Evolutionary conservation across 352 stramenopile genomes (phyloP).

Genomic region (Pythium chondricola): DNA sequence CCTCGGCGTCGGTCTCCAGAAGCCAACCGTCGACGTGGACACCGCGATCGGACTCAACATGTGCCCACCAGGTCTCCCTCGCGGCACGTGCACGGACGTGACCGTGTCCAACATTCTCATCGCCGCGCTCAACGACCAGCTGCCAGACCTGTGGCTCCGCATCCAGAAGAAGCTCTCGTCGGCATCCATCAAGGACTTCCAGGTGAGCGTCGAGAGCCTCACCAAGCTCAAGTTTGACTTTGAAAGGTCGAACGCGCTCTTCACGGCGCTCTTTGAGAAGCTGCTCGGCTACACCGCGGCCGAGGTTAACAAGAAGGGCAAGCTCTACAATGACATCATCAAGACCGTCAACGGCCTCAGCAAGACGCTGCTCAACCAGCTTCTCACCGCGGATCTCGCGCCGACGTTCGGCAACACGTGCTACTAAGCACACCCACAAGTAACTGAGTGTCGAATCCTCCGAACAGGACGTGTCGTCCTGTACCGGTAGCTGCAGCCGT

Average conservation of each 20-base stretch:
- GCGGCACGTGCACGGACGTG: constrained; percentile 40
- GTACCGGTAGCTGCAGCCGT: too few species aligned
- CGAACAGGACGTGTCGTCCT: too few species aligned
- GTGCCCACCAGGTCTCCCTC: constrained; percentile 25
- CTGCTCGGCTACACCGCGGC: constrained; percentile 40
- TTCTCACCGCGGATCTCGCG: constrained; percentile 29
- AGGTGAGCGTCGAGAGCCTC: constrained; percentile 35
- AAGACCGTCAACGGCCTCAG: constrained; percentile 29
- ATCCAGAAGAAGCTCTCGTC: constrained; percentile 25
- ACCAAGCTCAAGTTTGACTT: constrained; percentile 41
- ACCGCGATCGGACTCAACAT: constrained; percentile 26
- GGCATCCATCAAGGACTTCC: constrained; percentile 18
- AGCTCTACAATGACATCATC: constrained; percentile 45
- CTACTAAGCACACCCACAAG: too few species aligned
- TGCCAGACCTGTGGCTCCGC: constrained; percentile 10
- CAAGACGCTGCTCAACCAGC: constrained; percentile 46
- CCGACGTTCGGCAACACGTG: constrained; percentile 38
- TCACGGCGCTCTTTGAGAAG: constrained; percentile 34
- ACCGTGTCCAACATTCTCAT: constrained; percentile 35
- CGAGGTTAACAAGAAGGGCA: constrained; percentile 57
- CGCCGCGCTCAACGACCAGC: constrained; percentile 23
- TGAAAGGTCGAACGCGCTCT: constrained; percentile 24
- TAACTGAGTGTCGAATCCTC: too few species aligned
- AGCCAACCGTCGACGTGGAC: constrained; percentile 22
- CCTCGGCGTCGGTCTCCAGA: constrained; percentile 30